These are phyloP conservation scores for Coemansia sp. DNA, from an alignment of 192 early-diverging fungal genomes.

Conservation along the genomic window DNA sequence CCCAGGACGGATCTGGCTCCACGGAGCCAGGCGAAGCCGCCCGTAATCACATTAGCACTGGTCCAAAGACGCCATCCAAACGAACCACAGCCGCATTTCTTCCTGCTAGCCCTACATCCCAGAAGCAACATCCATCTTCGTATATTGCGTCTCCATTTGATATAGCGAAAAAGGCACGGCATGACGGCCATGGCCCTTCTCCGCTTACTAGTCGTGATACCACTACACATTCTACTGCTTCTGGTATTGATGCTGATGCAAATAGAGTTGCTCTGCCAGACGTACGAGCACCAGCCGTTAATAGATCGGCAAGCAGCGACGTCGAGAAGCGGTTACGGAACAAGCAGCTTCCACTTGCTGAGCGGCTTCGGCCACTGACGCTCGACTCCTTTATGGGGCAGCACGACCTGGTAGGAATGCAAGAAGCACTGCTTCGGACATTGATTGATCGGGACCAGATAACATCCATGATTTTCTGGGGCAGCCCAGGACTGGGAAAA, in stretches of 20 bases:
- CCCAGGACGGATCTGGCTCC: not conserved
- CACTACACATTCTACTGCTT: not conserved
- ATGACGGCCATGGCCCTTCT: too few relatives aligned
- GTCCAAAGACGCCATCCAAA: conserved; percentile 8
- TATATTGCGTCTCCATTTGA: not conserved
- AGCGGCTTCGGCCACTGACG: conserved; percentile 45
- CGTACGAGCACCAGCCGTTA: not conserved
- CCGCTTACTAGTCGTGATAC: too few relatives aligned
- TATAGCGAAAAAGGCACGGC: not conserved
- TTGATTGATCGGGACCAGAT: conserved; percentile 69
- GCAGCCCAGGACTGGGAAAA: conserved; percentile 61
- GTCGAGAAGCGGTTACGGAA: conserved; percentile 27
- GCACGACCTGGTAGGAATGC: conserved; percentile 63
- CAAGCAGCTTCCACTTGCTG: conserved; percentile 40
- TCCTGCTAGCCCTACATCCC: not conserved
- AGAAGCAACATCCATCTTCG: not conserved
- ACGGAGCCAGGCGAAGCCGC: not conserved
- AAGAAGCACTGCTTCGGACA: conserved; percentile 54
- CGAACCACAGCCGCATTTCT: not conserved
- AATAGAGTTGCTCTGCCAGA: not conserved
- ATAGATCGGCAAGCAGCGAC: not conserved
- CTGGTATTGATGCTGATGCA: not conserved
- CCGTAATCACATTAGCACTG: not conserved
- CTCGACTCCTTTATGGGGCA: conserved; percentile 78
- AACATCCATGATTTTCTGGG: conserved; percentile 82